Base-by-base conservation (phyloP, 495 filamentous ascomycete genomes). In the Lepraria neglecta region DNA sequence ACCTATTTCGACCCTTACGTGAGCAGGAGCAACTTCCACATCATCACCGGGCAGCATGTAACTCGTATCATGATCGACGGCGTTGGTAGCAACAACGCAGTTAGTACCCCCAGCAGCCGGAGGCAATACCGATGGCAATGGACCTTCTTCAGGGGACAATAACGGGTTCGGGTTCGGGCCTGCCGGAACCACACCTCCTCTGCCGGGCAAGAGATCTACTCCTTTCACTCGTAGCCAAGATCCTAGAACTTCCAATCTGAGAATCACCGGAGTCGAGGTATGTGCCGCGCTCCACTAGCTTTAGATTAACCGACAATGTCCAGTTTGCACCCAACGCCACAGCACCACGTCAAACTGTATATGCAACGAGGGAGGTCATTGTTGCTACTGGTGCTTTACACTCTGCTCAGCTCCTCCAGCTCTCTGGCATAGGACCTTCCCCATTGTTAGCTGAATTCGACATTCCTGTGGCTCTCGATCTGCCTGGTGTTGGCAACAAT, bases 351-450 rank as follows among this genome's bases (percentile, higher is more conserved):
- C 61, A 58, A 4, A 69, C 45, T 9, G 72, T 81, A 5, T 72
- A 64, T 21, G 82, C 80, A 0, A 72, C 69, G 6, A 76, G 75
- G 53, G 84, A 87, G 66, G 81, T 85, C 14, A 81, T 85, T 50
- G 46, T 86, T n/a, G 76, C 82, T 1, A 82, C 82, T 1, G 83
- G 83, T 6, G 74, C 76, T 1, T 68, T 86, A 15, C 80, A 84
- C 59, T 82, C 79, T 40, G 82, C 82, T 0, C 80, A 84, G 52
- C 64, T 85, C 4, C 69, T 84, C 6, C 78, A 83, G 61, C 68
- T 83, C 2, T 79, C 76, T 43, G 82, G 82, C 5, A 77, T 84
- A 47, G 82, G 82, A 4, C 74, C 77, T 3, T 66, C 67, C 9
- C 70, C 68, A 15, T 53, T 83, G 7, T 67, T 85, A 0, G 56